Evolutionary conservation across 140 eudicot species (phyloP).

Genomic region (Artemisia princeps): DNA sequence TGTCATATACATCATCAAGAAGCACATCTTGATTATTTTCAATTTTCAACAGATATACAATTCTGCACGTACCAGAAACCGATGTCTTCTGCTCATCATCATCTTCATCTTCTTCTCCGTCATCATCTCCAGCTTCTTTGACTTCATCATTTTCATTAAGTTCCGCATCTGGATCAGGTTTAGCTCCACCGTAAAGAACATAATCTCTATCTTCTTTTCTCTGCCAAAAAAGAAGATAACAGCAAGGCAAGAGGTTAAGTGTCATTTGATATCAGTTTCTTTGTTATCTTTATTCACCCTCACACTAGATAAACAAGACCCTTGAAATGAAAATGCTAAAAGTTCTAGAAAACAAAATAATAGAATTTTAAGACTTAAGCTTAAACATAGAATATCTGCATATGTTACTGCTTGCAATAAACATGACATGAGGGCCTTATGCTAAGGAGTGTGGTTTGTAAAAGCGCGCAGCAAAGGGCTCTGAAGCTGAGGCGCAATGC

Average conservation of each 20-base stretch:
- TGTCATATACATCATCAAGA: conserved; percentile 13
- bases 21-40: not conserved
- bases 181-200: conserved; percentile 57
- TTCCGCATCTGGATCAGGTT: conserved; percentile 36
- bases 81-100: conserved; percentile 40
- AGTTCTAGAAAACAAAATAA: not conserved
- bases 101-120: conserved; percentile 31
- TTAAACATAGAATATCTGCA: not conserved
- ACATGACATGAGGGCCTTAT: not conserved
- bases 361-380: not conserved
- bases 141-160: conserved; percentile 40
- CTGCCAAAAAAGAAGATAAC: conserved; percentile 28
- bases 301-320: not conserved
- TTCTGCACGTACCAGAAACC: conserved; percentile 51
- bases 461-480: too few relatives aligned
- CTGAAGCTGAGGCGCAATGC: not conserved
- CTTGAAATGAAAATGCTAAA: not conserved
- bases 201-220: conserved; percentile 69
- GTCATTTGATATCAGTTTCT: not conserved
- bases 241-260: not conserved
- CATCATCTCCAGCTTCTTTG: conserved; percentile 40
- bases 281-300: not conserved
- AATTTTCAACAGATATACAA: not conserved
- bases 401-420: not conserved
- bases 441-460: not conserved